Evolutionary conservation across 306 rosid genomes (phyloP).

Genomic region (Cucumis hystrix): DNA sequence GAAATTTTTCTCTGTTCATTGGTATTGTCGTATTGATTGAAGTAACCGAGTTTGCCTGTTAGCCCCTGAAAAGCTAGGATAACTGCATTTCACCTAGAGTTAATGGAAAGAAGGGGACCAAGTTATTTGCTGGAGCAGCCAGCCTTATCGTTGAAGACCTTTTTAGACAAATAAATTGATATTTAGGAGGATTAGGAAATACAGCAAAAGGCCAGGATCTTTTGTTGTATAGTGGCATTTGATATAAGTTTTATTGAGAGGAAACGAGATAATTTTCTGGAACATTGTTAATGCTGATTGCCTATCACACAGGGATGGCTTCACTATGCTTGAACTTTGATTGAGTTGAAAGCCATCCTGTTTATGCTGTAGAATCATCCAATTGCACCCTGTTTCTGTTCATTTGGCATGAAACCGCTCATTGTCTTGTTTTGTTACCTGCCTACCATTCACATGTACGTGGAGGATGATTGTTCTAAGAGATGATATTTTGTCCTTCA

Average conservation of each 20-base stretch:
- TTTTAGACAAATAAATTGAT: background rate
- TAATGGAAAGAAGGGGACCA: background rate
- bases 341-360: background rate
- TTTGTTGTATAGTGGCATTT: background rate
- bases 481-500: background rate
- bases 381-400: background rate
- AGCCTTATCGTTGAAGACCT: background rate
- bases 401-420: background rate
- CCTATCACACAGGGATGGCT: background rate
- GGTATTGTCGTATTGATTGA: background rate
- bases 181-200: too few relatives aligned
- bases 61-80: background rate
- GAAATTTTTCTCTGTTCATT: background rate
- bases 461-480: background rate
- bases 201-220: too few relatives aligned
- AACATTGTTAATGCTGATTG: background rate
- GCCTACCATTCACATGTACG: background rate
- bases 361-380: background rate
- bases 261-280: background rate
- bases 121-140: background rate
- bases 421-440: background rate
- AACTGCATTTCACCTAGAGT: background rate
- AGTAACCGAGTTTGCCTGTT: background rate
- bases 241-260: background rate
- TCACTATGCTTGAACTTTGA: too few relatives aligned